Percentiles rank a stretch among this genome's conserved stretches.
Conservation (phyloP, 176 grass and related monocot species). For the Tuctoria greenei region DNA sequence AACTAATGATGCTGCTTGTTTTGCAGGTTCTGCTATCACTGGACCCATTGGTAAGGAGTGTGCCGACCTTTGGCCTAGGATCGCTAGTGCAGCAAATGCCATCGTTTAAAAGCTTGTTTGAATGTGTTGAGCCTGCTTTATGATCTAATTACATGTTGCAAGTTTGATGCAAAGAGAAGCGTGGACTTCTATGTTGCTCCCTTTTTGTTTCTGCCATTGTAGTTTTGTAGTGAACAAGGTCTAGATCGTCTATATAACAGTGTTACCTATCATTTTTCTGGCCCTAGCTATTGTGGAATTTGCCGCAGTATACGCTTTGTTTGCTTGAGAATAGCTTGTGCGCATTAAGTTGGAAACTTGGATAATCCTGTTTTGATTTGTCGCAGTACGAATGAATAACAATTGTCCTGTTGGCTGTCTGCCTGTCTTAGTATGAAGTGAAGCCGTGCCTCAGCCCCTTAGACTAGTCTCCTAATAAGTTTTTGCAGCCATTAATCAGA, state of each 20-base stretch:
- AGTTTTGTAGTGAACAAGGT: slow-evolving; percentile 32
- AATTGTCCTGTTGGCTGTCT: too few species aligned
- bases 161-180: background rate
- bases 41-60: slow-evolving; percentile 64
- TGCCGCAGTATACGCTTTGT: too few species aligned
- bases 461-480: too few species aligned
- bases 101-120: slow-evolving; percentile 46
- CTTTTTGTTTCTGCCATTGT: background rate
- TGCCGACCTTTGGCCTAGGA: slow-evolving; percentile 66
- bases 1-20: background rate
- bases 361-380: too few species aligned
- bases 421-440: too few species aligned
- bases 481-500: too few species aligned
- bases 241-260: background rate
- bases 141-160: background rate
- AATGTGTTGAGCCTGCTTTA: slow-evolving; percentile 18
- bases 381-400: too few species aligned
- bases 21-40: slow-evolving; percentile 58
- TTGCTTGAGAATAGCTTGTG: too few species aligned
- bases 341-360: too few species aligned
- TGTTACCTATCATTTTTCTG: background rate
- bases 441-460: too few species aligned
- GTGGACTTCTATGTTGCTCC: background rate
- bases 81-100: slow-evolving; percentile 62
- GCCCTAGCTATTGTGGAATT: too few species aligned